Percentiles rank a stretch among this genome's conserved stretches.
These are phyloP conservation scores for Yarrowia deformans DNA, from an alignment of 805 yeast species.

Conservation along the genomic window DNA sequence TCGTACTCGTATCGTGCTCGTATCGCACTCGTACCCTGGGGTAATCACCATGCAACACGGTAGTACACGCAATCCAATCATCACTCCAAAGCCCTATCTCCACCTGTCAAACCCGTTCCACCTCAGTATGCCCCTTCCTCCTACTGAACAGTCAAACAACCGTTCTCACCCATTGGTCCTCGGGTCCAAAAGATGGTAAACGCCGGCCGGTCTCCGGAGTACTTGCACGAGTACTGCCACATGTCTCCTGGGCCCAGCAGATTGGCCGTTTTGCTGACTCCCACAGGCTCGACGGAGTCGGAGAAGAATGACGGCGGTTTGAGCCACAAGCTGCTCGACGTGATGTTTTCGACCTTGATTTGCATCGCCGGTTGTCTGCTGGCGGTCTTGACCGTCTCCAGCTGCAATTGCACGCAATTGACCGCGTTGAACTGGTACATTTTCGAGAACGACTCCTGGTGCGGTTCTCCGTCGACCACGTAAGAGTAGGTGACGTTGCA, in stretches of 20 bases:
- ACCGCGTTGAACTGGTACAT: constrained; percentile 38
- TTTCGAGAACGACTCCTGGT: constrained; percentile 12
- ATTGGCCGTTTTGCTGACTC: not conserved
- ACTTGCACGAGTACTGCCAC: constrained; percentile 30
- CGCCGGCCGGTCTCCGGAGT: constrained; percentile 24
- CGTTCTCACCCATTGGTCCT: constrained; percentile 25
- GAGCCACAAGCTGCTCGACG: constrained; percentile 28
- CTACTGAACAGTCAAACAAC: constrained; percentile 20
- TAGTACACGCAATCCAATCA: too few relatives aligned
- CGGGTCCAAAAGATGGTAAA: constrained; percentile 34
- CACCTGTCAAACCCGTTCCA: too few relatives aligned
- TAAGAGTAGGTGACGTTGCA: constrained; percentile 16
- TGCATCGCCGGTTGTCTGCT: constrained; percentile 29
- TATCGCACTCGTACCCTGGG: too few relatives aligned
- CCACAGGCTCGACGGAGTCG: constrained; percentile 17
- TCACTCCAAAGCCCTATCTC: too few relatives aligned
- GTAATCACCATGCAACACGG: too few relatives aligned
- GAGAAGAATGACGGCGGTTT: constrained; percentile 28
- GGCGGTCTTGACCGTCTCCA: constrained; percentile 19
- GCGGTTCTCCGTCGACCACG: constrained; percentile 7
- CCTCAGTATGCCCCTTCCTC: not conserved
- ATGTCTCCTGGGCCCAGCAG: constrained; percentile 23
- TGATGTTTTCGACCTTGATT: constrained; percentile 27
- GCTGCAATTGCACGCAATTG: constrained; percentile 29
- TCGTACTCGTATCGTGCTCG: too few relatives aligned